phyloP scores from a whole-genome alignment of 192 early-diverging fungal species.

The Polychytrium aggregatum region DNA sequence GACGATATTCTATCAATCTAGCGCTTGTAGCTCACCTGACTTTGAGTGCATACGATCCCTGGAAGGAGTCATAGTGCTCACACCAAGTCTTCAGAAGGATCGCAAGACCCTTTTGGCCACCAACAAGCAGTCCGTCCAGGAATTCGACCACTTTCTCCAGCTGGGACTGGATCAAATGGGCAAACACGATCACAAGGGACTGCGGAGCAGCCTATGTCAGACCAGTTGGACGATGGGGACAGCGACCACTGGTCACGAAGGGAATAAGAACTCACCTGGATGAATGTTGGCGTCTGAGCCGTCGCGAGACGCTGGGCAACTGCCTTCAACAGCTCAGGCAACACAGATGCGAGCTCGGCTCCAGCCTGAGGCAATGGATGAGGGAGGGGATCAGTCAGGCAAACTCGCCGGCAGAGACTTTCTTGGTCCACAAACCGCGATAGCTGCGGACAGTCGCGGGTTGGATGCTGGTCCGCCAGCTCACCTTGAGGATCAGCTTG shows the following conservation, averaged over 20 bases:
- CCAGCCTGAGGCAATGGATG: slow-evolving; percentile 32
- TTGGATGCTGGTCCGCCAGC: slow-evolving; percentile 8
- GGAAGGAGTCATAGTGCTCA: slow-evolving; percentile 70
- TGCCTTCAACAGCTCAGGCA: slow-evolving; percentile 70
- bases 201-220: slow-evolving; percentile 24
- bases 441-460: slow-evolving; percentile 9
- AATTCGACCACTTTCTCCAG: slow-evolving; percentile 54
- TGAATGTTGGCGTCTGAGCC: slow-evolving; percentile 68
- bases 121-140: slow-evolving; percentile 45
- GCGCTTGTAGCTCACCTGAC: too few relatives aligned
- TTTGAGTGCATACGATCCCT: slow-evolving; percentile 75
- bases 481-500: slow-evolving; percentile 68
- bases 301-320: slow-evolving; percentile 58
- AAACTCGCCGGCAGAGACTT: too few relatives aligned
- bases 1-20: too few relatives aligned
- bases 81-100: slow-evolving; percentile 70
- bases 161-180: slow-evolving; percentile 68
- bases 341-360: slow-evolving; percentile 48
- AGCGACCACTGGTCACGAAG: too few relatives aligned
- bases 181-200: slow-evolving; percentile 77
- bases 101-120: slow-evolving; percentile 57
- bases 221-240: too few relatives aligned
- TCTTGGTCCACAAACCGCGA: background rate
- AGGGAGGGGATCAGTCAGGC: slow-evolving; percentile 1
- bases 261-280: slow-evolving; percentile 54